A percentile compares a stretch with the other conserved stretches of the same genome.
These are phyloP conservation scores for Saturnispora halmiae DNA, from an alignment of 805 yeast species.

Conservation along the genomic window DNA sequence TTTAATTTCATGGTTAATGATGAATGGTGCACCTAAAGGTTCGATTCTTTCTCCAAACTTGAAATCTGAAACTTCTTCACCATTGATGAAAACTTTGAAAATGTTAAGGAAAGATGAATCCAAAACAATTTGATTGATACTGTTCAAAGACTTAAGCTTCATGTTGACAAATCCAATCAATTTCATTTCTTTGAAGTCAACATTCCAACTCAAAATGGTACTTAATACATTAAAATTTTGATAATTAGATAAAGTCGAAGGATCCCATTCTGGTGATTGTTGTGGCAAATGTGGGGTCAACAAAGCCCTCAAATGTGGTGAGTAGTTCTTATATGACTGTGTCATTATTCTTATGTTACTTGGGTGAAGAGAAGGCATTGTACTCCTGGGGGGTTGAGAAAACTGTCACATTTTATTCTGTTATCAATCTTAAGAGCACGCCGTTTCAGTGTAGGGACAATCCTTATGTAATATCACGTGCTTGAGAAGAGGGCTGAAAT, in stretches of 20 bases:
- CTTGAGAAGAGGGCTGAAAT: not conserved
- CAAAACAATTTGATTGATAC: slow-evolving; percentile 37
- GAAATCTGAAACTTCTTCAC: slow-evolving; percentile 20
- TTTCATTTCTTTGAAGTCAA: slow-evolving; percentile 44
- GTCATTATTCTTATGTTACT: too few species aligned
- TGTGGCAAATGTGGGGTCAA: slow-evolving; percentile 29
- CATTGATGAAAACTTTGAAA: slow-evolving; percentile 36
- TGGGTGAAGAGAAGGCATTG: not conserved
- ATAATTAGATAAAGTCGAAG: slow-evolving; percentile 75
- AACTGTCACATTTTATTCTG: not conserved
- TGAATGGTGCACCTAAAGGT: slow-evolving; percentile 54
- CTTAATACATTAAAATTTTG: slow-evolving; percentile 38
- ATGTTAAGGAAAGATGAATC: slow-evolving; percentile 63
- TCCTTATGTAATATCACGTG: not conserved
- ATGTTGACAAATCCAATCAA: slow-evolving; percentile 50
- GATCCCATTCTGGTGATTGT: slow-evolving; percentile 51
- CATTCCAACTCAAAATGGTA: slow-evolving; percentile 44
- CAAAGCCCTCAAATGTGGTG: slow-evolving; percentile 20
- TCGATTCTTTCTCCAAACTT: slow-evolving; percentile 34
- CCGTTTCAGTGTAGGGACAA: not conserved
- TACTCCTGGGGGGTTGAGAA: not conserved
- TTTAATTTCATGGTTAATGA: slow-evolving; percentile 22
- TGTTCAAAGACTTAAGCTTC: slow-evolving; percentile 29
- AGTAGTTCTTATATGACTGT: slow-evolving; percentile 21
- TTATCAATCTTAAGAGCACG: not conserved